Base-by-base conservation (phyloP, 805 yeast species). In the Teunomyces aglyptinius region DNA sequence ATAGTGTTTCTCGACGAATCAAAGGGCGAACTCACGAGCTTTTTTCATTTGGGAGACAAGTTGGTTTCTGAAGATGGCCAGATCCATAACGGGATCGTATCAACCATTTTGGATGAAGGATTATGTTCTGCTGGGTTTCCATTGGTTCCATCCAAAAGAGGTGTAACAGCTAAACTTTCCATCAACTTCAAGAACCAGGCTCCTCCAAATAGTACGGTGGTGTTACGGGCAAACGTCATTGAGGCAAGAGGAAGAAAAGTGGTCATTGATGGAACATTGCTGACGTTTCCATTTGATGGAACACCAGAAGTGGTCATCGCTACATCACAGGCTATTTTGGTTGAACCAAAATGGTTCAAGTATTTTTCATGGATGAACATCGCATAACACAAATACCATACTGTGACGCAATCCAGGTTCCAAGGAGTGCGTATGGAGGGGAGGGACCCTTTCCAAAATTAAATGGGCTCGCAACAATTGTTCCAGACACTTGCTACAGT, bases 261-360 rank as follows among this genome's bases (percentile, higher is more conserved):
- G 32, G 76, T 83, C 31, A 89, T 94, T 39, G 74, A 78, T 28
- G 98, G 97, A 1, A 58, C 64, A 28, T 64, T 86, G 16, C 77
- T 77, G 50, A 76, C 87, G 0, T 60, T 86, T 38, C 76, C 76
- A 12, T 53, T 49, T 6, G 55, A 53, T 20, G 65, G 58, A 31
- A 41, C 16, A 10, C 22, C 26, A 18, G 42, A 27, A 22, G 26
- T 31, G 11, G 42, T 28, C 33, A 67, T 82, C 43, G 95, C 92
- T 0, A 66, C 72, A 12, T 90, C 89, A 0, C 69, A 67, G 27
- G 86, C 95, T 63, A 68, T 87, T 2, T 70, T 89, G 49, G 94
- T 89, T 2, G 96, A 89, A 59, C 97, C 97, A 3, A 82, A 74
- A 56, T 89, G 96, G 96, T 88, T 88, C 67, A 85, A 81, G 58